Base-by-base conservation (phyloP, 1,284 basidiomycete genomes). In the Pascua guehoae region DNA sequence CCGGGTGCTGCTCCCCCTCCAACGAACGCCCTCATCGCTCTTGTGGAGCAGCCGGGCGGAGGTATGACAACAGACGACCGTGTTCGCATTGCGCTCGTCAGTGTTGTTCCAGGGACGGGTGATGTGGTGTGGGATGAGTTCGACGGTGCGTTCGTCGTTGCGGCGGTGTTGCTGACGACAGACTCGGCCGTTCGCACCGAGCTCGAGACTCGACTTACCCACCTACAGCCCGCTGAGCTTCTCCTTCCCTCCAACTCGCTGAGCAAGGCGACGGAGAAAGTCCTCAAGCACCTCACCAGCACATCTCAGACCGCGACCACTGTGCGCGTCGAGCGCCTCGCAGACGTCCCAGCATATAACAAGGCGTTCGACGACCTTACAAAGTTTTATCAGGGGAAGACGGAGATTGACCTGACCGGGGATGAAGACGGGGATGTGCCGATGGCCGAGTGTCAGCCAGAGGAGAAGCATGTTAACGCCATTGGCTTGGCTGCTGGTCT, bases 91-190 rank as follows among this genome's bases (percentile, higher is more conserved):
- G 88, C 86, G 1, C 79, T 97, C 71, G 82, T 96, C 48, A 84
- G 86, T 16, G 86, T 97, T 15, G 85, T 86, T 52, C 89, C 92
- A 0, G 86, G 86, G 51, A 96, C 92, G 0, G 94, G 94, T 1
- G 89, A 94, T 63, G 86, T 98, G 2, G 80, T 92, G 1, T 98
- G 90, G 84, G 95, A 98, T 67, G 85, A 89, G 62, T 96, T 93
- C 69, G 82, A 88, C 52, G 90, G 89, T 87, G 61, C 56, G 73
- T 56, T 44, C 42, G 46, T 10, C 45, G 5, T 8, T 15, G 5
- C 12, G 32, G 16, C 11, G 15, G n/a, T 9, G 8, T n/a, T 17
- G n/a, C 49, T 43, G 45, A 53, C 55, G 16, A 17, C 66, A 88
- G 91, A 94, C 72, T 84, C 84, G 2, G 78, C 84, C 45, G 88